phyloP scores from a whole-genome alignment of 192 early-diverging fungal species.

The Chytriomyces hyalinus region DNA sequence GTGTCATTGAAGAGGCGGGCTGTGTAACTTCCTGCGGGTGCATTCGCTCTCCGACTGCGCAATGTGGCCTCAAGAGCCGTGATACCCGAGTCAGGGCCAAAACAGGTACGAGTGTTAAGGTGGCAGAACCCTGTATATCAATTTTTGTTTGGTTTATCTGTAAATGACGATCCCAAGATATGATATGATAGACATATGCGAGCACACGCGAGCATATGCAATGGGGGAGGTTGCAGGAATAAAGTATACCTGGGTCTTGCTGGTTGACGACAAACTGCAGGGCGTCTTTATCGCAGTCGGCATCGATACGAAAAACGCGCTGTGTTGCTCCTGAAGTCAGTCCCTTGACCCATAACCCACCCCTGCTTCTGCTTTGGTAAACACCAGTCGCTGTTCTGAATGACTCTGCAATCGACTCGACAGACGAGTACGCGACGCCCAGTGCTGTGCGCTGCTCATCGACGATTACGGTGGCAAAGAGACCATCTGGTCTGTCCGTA shows the following conservation, averaged over 20 bases:
- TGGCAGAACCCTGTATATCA: slow-evolving; percentile 85
- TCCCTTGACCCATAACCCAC: slow-evolving; percentile 93
- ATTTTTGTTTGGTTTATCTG: slow-evolving; percentile 11
- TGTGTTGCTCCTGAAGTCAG: slow-evolving; percentile 95
- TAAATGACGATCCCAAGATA: background rate
- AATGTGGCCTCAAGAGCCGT: slow-evolving; percentile 73
- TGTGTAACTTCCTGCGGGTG: slow-evolving; percentile 93
- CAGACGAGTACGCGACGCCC: slow-evolving; percentile 92
- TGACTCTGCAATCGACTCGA: slow-evolving; percentile 79
- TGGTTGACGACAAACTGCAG: slow-evolving; percentile 88
- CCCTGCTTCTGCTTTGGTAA: slow-evolving; percentile 86
- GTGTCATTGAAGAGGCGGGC: slow-evolving; percentile 83
- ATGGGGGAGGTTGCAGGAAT: background rate
- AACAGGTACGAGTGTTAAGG: slow-evolving; percentile 87
- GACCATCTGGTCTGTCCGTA: slow-evolving; percentile 89
- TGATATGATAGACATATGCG: too few species aligned
- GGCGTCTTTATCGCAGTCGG: slow-evolving; percentile 92
- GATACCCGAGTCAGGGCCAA: slow-evolving; percentile 80
- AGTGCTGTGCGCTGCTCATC: slow-evolving; percentile 88
- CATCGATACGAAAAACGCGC: slow-evolving; percentile 71
- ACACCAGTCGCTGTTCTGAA: slow-evolving; percentile 82
- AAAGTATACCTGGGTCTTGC: slow-evolving; percentile 69
- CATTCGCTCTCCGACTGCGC: slow-evolving; percentile 67
- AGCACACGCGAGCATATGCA: too few species aligned
- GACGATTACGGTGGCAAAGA: slow-evolving; percentile 91